These are phyloP conservation scores for Paecilomyces niveus DNA, from an alignment of 2,329 filamentous ascomycete species.

Conservation along the genomic window DNA sequence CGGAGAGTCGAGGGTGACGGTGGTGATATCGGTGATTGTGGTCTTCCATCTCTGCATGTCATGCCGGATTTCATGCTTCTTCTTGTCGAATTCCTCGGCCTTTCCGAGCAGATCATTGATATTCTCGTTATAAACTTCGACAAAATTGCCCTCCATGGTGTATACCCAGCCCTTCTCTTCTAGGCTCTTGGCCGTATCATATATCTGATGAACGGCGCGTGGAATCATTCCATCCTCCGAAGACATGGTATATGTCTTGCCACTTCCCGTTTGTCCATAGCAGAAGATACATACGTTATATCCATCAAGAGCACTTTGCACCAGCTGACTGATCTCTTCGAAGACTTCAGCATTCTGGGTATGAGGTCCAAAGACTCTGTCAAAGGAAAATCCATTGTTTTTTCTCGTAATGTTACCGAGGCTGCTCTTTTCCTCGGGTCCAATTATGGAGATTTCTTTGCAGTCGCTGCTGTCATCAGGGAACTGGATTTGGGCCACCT, in stretches of 20 bases:
- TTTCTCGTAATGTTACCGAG: slow-evolving; percentile 70
- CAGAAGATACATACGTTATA: slow-evolving; percentile 99
- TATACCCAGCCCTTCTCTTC: slow-evolving; percentile 92
- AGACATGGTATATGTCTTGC: slow-evolving; percentile 97
- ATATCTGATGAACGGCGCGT: slow-evolving; percentile 85
- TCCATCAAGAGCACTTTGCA: slow-evolving; percentile 91
- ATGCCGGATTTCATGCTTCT: slow-evolving; percentile 83
- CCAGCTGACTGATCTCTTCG: slow-evolving; percentile 90
- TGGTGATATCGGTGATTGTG: slow-evolving; percentile 70
- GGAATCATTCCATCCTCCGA: slow-evolving; percentile 90
- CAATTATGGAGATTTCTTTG: slow-evolving; percentile 77
- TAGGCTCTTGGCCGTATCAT: slow-evolving; percentile 73
- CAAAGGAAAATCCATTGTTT: slow-evolving; percentile 81
- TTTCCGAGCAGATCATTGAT: slow-evolving; percentile 80
- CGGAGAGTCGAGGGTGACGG: slow-evolving; percentile 69
- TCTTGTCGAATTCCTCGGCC: slow-evolving; percentile 65
- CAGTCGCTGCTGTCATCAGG: slow-evolving; percentile 75
- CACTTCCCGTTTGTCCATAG: slow-evolving; percentile 94
- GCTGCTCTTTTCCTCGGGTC: slow-evolving; percentile 76
- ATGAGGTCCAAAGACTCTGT: slow-evolving; percentile 77
- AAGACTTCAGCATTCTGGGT: slow-evolving; percentile 82
- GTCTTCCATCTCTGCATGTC: slow-evolving; percentile 78
- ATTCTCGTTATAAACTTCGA: slow-evolving; percentile 98
- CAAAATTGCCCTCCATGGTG: slow-evolving; percentile 87
- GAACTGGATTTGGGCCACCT: slow-evolving; percentile 67